Base-by-base conservation (phyloP, 805 yeast species). In the Candida argentea region DNA sequence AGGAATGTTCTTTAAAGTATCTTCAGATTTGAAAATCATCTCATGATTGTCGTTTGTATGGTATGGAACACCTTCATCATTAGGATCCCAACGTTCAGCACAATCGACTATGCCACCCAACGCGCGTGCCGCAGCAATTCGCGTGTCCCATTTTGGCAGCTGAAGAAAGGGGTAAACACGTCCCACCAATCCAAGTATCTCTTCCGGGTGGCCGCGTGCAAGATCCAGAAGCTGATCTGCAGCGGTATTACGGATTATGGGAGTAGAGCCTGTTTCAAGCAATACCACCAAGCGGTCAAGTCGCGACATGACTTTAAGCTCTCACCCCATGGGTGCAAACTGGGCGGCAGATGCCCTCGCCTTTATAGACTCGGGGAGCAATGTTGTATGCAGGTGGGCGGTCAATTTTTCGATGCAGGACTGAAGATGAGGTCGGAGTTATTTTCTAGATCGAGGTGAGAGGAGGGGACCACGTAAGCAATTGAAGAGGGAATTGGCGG, bases 191-290 rank as follows among this genome's bases (percentile, higher is more conserved):
- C 79, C 79, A 29, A 85, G 65, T 13, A 83, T 73, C 44, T 91
- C 97, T 46, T 89, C 97, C 0, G 97, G 95, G 46, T 91, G 97
- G 24, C 81, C 80, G 50, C 81, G 81, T 16, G 95, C 96, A 21
- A 93, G 66, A 40, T 89, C 97, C 4, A 95, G 84, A 39, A 91
- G 65, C 56, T 91, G 99, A 46, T 89, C 95, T 2, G 97, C 97
- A 1, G 98, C 99, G 6, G 95, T 84, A 46, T 84, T 85, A 39
- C 97, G 70, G 24, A 91, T 91, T 49, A 85, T 81, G 22, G 83
- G 83, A 4, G 96, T 85, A 8, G 95, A 84, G 7, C 98, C 98
- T 2, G 96, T 84, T 55, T 93, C 98, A 39, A 91, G 61, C 23
- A 73, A 40, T 34, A 71, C 58, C 35, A 72, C 76, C 33, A 72